Conservation (phyloP, 176 grass and related monocot genomes). For the Olyra latifolia region DNA sequence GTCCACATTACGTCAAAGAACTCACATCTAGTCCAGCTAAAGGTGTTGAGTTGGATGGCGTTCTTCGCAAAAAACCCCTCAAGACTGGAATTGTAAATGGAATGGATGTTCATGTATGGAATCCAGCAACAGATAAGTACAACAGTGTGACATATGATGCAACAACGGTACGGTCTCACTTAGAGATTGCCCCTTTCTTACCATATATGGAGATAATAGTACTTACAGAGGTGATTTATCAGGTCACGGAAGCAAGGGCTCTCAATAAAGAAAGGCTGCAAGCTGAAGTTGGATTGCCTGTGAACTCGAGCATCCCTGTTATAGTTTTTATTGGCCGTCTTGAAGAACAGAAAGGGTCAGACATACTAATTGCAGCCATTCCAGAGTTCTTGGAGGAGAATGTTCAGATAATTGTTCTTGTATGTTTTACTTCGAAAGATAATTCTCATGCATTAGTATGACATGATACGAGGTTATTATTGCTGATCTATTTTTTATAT, state of each 20-base stretch:
- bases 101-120: constrained; percentile 93
- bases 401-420: constrained; percentile 92
- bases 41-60: constrained; percentile 74
- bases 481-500: not conserved
- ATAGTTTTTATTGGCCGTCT: constrained; percentile 83
- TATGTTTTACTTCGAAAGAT: constrained; percentile 27
- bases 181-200: not conserved
- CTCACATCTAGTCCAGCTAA: constrained; percentile 62
- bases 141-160: constrained; percentile 71
- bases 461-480: not conserved
- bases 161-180: constrained; percentile 51
- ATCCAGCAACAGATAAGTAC: constrained; percentile 74
- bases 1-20: constrained; percentile 90
- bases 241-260: constrained; percentile 80
- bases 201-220: constrained; percentile 13
- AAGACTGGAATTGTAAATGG: constrained; percentile 78
- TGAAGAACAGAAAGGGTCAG: constrained; percentile 94
- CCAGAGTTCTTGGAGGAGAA: constrained; percentile 74
- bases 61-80: constrained; percentile 51
- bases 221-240: constrained; percentile 29
- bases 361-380: constrained; percentile 87
- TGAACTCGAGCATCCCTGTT: constrained; percentile 60
- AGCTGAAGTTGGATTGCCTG: constrained; percentile 83
- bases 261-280: constrained; percentile 91
- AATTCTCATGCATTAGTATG: not conserved